These are phyloP conservation scores for Neopestalotiopsis sp. DNA, from an alignment of 2,329 filamentous ascomycete genomes.

Conservation along the genomic window DNA sequence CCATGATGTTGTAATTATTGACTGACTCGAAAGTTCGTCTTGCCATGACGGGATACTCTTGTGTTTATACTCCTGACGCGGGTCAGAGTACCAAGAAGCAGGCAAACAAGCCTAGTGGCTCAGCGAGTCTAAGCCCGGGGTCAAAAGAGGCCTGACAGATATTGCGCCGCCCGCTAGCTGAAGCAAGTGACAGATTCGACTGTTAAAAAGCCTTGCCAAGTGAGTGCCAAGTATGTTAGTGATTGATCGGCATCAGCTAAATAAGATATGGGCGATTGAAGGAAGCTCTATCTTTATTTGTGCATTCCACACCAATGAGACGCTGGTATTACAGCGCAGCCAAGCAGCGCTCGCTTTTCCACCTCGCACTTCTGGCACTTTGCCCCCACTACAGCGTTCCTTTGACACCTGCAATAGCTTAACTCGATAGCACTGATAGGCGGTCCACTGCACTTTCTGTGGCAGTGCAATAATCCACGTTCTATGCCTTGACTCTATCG, in stretches of 20 bases:
- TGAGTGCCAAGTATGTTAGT: background rate
- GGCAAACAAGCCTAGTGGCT: background rate
- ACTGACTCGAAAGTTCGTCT: background rate
- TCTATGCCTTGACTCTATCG: too few species aligned
- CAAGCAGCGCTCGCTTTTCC: background rate
- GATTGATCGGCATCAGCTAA: background rate
- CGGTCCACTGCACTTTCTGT: too few species aligned
- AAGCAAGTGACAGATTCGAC: background rate
- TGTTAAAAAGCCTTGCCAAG: constrained; percentile 4
- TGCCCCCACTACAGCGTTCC: background rate
- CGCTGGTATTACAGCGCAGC: too few species aligned
- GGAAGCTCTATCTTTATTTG: background rate
- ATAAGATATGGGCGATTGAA: background rate
- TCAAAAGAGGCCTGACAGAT: background rate
- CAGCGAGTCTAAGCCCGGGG: background rate
- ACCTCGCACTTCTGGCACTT: background rate
- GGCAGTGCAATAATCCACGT: too few species aligned
- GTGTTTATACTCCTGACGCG: background rate
- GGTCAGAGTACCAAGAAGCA: too few species aligned
- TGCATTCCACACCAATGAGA: background rate
- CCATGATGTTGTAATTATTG: background rate
- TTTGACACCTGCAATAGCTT: background rate
- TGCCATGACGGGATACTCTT: background rate
- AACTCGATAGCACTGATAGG: too few species aligned
- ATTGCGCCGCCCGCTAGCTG: background rate